These are phyloP conservation scores for Vigna angularis DNA, from an alignment of 306 rosid species.

Conservation along the genomic window DNA sequence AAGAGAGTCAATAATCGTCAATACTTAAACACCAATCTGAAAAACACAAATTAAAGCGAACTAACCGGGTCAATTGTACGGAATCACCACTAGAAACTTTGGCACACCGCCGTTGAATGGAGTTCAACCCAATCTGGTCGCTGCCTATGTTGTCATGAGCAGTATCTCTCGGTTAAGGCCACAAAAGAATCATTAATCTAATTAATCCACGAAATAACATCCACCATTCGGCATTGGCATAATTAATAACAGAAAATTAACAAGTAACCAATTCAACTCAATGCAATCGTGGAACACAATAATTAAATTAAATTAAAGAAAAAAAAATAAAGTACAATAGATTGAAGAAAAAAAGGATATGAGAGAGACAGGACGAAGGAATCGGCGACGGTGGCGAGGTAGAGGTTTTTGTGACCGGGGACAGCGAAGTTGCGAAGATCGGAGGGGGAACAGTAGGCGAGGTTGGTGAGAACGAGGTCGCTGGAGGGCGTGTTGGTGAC, in stretches of 20 bases:
- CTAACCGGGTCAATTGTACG: slow-evolving; percentile 64
- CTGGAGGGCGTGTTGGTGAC: slow-evolving; percentile 74
- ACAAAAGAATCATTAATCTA: slow-evolving; percentile 36
- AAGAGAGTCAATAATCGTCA: not conserved
- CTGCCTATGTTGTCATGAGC: slow-evolving; percentile 65
- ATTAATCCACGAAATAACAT: slow-evolving; percentile 10
- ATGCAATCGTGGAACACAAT: not conserved
- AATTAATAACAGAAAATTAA: not conserved
- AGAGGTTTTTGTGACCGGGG: slow-evolving; percentile 56
- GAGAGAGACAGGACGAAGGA: slow-evolving; percentile 73
- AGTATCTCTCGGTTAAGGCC: slow-evolving; percentile 73
- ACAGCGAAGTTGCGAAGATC: slow-evolving; percentile 77
- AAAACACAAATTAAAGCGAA: slow-evolving; percentile 23
- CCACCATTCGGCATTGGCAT: slow-evolving; percentile 31
- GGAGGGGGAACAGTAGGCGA: slow-evolving; percentile 73
- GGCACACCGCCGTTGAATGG: slow-evolving; percentile 84
- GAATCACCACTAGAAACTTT: slow-evolving; percentile 77
- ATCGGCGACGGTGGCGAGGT: slow-evolving; percentile 68
- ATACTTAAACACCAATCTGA: not conserved
- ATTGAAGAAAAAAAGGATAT: slow-evolving; percentile 61
- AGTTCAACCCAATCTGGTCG: slow-evolving; percentile 80
- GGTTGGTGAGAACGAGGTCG: slow-evolving; percentile 76
- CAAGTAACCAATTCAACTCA: not conserved
- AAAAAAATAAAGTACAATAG: not conserved
- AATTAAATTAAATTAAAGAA: not conserved